A percentile compares a stretch with the other conserved stretches of the same genome.
Conservation (phyloP, 2,329 filamentous ascomycete genomes). For the Ampelomyces quisqualis region DNA sequence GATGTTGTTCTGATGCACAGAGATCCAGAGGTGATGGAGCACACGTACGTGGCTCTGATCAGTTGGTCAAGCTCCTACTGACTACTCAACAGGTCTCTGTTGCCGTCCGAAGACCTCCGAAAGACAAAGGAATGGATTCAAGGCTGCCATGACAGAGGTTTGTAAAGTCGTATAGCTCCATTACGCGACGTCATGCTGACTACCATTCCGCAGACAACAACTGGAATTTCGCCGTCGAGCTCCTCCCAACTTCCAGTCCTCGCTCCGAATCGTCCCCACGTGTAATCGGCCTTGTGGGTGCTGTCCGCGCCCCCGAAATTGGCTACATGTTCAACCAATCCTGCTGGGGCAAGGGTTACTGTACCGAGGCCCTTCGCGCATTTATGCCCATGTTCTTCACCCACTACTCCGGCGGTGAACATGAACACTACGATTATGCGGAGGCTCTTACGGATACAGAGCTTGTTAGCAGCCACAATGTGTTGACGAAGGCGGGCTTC, state of each 20-base stretch:
- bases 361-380: slow-evolving; percentile 48
- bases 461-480: slow-evolving; percentile 57
- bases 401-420: slow-evolving; percentile 33
- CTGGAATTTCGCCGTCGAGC: slow-evolving; percentile 61
- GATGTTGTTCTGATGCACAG: slow-evolving; percentile 56
- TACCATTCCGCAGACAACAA: slow-evolving; percentile 41
- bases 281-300: slow-evolving; percentile 48
- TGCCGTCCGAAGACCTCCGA: slow-evolving; percentile 54
- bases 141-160: slow-evolving; percentile 19
- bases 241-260: slow-evolving; percentile 27
- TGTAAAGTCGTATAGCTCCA: neutral
- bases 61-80: slow-evolving; percentile 3
- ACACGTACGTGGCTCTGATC: slow-evolving; percentile 47
- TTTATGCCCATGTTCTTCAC: slow-evolving; percentile 47
- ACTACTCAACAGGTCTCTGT: slow-evolving; percentile 45
- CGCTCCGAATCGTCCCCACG: slow-evolving; percentile 16
- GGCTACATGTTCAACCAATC: slow-evolving; percentile 48
- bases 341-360: slow-evolving; percentile 47
- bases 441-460: slow-evolving; percentile 51
- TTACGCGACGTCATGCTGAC: slow-evolving; percentile 1
- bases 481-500: slow-evolving; percentile 61
- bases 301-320: slow-evolving; percentile 44
- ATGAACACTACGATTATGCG: slow-evolving; percentile 39
- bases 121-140: slow-evolving; percentile 42
- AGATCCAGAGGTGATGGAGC: slow-evolving; percentile 64